Evolutionary conservation across 2,329 filamentous ascomycete species (phyloP).

Genomic region (Phaeosphaeriaceae sp.): DNA sequence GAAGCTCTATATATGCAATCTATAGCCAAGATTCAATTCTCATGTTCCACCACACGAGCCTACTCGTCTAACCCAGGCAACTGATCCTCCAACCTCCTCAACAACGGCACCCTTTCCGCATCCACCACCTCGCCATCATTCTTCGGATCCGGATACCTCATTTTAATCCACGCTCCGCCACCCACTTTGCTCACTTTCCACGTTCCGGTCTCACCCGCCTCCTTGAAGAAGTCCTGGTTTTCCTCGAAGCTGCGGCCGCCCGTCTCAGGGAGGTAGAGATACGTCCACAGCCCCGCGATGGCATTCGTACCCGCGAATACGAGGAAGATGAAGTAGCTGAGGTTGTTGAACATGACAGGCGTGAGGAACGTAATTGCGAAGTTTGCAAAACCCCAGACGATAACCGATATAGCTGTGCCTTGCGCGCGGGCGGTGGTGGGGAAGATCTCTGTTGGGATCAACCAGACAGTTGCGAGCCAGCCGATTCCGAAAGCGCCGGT

Average conservation of each 20-base stretch:
- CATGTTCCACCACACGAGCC: not conserved
- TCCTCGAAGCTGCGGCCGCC: constrained; percentile 67
- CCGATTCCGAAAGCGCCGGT: constrained; percentile 68
- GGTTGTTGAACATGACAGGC: constrained; percentile 65
- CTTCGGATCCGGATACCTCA: constrained; percentile 51
- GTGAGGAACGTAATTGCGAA: constrained; percentile 65
- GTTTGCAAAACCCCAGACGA: constrained; percentile 65
- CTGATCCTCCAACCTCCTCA: constrained; percentile 55
- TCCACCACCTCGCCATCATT: constrained; percentile 45
- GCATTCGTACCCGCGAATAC: constrained; percentile 63
- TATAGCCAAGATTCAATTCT: not conserved
- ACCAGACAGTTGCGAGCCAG: constrained; percentile 66
- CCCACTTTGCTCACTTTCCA: constrained; percentile 63
- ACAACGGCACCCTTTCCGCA: constrained; percentile 55
- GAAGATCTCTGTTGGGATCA: constrained; percentile 66
- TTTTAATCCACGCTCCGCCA: constrained; percentile 58
- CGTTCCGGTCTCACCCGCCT: constrained; percentile 57
- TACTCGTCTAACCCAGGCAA: constrained; percentile 32
- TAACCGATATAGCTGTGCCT: constrained; percentile 62
- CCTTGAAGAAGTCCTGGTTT: constrained; percentile 65
- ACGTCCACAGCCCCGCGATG: constrained; percentile 64
- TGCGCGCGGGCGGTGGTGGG: constrained; percentile 62
- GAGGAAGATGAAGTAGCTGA: constrained; percentile 65
- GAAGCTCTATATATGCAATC: not conserved
- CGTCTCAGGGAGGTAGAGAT: constrained; percentile 60